Evolutionary conservation across 2,329 filamentous ascomycete species (phyloP).

Genomic region (Penicillium verrucosum): DNA sequence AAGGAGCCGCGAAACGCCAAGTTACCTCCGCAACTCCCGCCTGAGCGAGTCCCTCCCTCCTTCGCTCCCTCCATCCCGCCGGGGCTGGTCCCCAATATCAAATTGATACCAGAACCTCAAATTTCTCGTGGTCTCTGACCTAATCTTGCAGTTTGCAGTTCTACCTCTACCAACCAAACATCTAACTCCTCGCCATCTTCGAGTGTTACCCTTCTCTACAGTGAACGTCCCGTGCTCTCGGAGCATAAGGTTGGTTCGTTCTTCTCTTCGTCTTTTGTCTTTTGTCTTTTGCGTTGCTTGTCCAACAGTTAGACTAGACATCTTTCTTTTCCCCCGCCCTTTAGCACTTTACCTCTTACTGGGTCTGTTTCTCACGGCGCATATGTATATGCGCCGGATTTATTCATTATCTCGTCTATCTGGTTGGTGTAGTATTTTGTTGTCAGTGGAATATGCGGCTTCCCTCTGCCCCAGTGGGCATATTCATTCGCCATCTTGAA

Average conservation of each 20-base stretch:
- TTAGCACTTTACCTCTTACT: constrained; percentile 7
- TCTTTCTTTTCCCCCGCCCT: background rate
- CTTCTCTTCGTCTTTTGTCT: constrained; percentile 12
- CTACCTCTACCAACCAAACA: constrained; percentile 10
- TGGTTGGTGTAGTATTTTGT: constrained; percentile 12
- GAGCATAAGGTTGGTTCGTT: constrained; percentile 38
- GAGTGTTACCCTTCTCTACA: constrained; percentile 14
- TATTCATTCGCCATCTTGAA: constrained; percentile 12
- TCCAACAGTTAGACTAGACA: constrained; percentile 11
- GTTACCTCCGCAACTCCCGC: constrained; percentile 34
- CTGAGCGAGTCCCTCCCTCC: constrained; percentile 20
- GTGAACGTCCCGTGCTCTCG: constrained; percentile 20
- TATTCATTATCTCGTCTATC: constrained; percentile 6
- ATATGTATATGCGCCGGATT: constrained; percentile 7
- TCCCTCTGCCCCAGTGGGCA: constrained; percentile 3
- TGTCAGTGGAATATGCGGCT: constrained; percentile 1
- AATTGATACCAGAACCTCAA: constrained; percentile 2
- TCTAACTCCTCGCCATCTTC: constrained; percentile 7
- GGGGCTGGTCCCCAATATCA: constrained; percentile 32
- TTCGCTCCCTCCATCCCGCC: constrained; percentile 15
- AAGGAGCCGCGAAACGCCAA: constrained; percentile 35
- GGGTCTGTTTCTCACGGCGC: constrained; percentile 2
- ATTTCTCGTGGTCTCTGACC: constrained; percentile 19
- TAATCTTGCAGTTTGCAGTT: constrained; percentile 19
- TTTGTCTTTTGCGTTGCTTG: constrained; percentile 18